Base-by-base conservation (phyloP, 176 grass and related monocot genomes). In the Zoysia japonica region DNA sequence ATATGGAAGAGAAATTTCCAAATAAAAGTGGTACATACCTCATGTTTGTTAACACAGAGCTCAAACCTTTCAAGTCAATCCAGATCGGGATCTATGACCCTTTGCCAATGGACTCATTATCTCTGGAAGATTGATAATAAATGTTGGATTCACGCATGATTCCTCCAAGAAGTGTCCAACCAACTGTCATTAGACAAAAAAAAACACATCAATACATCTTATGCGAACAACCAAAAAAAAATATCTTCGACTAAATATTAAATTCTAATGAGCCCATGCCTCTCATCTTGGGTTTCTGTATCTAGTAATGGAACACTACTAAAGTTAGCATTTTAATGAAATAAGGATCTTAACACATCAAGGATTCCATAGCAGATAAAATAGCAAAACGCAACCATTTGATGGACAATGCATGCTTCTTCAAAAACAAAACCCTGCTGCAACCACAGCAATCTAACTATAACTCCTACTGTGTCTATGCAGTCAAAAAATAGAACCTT, bases 101-200 rank as follows among this genome's bases (percentile, higher is more conserved):
- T 97, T 97, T 69, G 94, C 94, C 78, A 97, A 88, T 75, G 94
- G 94, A 80, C 94, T 97, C 94, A 94, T 97, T 83, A 97, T 97
- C 91, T 97, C 89, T 74, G 94, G 94, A 79, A 94, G 94, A 51
- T 97, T 94, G 62, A 83, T 97, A 68, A 97, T 94, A 84, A 97
- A 97, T 56, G 94, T 90, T 48, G 94, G 94, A 62, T 97, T 94
- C 42, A 93, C 84, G 14, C 92, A 98, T 2, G 81, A 89, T 79
- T 91, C 96, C 85, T 98, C 96, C 66, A 98, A 72, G 90, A 95
- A 98, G 78, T 95, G 92, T 43, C 92, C 96, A 78, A 98, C 96
- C 65, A 98, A 82, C 96, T 98, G 80, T 82, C 47, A 47, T 28
- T 28, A 65, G 47, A 78, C 41, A 50, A 20, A 10, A 90, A 68